phyloP scores from a whole-genome alignment of 1,284 basidiomycete genomes.

The Puccinia brachypodii region DNA sequence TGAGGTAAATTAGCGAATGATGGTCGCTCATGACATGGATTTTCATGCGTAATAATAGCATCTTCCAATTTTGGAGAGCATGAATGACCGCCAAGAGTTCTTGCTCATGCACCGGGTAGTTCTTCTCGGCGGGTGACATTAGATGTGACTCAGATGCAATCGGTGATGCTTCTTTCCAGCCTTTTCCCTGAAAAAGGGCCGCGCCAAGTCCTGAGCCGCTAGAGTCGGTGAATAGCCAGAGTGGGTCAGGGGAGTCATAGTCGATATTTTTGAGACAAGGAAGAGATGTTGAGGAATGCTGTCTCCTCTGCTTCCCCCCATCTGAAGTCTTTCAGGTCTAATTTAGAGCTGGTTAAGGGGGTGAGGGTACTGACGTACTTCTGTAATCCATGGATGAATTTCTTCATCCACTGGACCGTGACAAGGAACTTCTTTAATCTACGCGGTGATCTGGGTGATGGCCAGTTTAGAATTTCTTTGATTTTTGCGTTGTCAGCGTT shows the following conservation, averaged over 20 bases:
- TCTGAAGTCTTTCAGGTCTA: neutral
- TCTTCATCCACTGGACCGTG: too few relatives aligned
- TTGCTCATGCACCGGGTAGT: neutral
- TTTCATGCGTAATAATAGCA: neutral
- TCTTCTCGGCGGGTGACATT: neutral
- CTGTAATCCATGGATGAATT: too few relatives aligned
- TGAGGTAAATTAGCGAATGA: slow-evolving; percentile 58
- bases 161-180: neutral
- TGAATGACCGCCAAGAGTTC: neutral
- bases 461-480: neutral
- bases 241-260: neutral
- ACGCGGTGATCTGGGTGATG: neutral
- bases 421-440: neutral
- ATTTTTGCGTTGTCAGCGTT: neutral
- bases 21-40: neutral
- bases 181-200: neutral
- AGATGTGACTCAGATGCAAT: neutral
- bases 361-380: neutral
- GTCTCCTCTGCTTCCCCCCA: neutral
- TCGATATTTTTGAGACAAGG: neutral
- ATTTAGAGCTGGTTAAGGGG: neutral
- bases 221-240: neutral
- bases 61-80: neutral
- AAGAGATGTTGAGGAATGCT: neutral
- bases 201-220: neutral